Base-by-base conservation (phyloP, 2,329 filamentous ascomycete species). In the Aspergillus japonicus region DNA sequence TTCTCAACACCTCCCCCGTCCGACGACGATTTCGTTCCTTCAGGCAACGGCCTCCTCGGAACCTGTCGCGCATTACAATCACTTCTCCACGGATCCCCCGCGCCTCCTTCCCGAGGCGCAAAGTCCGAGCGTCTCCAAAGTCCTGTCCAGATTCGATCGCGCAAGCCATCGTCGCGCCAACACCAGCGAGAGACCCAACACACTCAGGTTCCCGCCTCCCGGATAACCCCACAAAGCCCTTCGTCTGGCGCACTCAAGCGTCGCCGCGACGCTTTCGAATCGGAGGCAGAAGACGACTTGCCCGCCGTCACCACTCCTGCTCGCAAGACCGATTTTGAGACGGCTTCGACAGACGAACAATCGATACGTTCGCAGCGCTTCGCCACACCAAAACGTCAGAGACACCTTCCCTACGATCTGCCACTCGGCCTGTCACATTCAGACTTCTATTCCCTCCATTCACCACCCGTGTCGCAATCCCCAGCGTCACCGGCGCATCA, bases 331-430 rank as follows among this genome's bases (percentile, higher is more conserved):
- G 16, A n/a, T n/a, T n/a, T n/a, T n/a, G n/a, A n/a, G n/a, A 19
- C 5, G 39, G 26, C 42, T 11, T 23, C 24, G 23, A 54, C 23
- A 23, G 16, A n/a, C 10, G 47, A 8, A 16, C 44, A 12, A 69
- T 70, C 56, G 26, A 31, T 31, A 49, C 63, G 47, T 35, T 64
- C 44, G 62, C 69, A 44, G 50, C 69, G 66, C 42, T 73, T 74
- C 58, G 75, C 75, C 4, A 82, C 80, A 11, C 80, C 80, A 4
- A 82, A 82, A 65, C 75, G 79, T 62, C 73, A 67, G 44, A 72
- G 78, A 19, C 71, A 75, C 24, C 66, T 73, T 11, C 79, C 80
- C 2, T 73, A 75, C 39, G 69, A 79, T n/a, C 66, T 82, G 35
- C 80, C 80, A 0, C 67, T 80, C 4, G 79, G 80, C 19, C 68